phyloP scores from a whole-genome alignment of 2,329 filamentous ascomycete species.

The Lithohypha guttulata region DNA sequence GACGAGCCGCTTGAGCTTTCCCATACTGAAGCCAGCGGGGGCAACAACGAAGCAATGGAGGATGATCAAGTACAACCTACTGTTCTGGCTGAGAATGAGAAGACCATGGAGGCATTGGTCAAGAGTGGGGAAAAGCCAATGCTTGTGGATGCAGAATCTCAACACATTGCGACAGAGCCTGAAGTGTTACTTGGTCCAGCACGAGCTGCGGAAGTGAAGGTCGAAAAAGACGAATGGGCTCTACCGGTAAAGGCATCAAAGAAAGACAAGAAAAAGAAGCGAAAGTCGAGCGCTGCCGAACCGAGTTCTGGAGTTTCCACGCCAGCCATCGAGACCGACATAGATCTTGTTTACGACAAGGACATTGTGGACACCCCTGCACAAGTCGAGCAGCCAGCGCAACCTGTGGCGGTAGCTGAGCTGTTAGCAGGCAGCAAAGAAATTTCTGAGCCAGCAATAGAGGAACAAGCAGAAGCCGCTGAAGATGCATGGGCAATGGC shows the following conservation, averaged over 20 bases:
- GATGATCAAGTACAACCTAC: neutral
- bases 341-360: neutral
- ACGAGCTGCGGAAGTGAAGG: neutral
- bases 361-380: slow-evolving; percentile 3
- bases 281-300: slow-evolving; percentile 1
- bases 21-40: neutral
- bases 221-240: slow-evolving; percentile 13
- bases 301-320: neutral
- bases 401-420: slow-evolving; percentile 1
- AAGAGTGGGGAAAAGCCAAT: no score
- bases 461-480: neutral
- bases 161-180: neutral
- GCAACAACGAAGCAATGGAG: neutral
- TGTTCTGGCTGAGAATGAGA: no score
- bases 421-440: neutral
- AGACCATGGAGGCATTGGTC: no score
- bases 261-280: slow-evolving; percentile 17
- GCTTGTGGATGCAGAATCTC: no score
- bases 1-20: neutral
- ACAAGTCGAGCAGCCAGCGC: neutral
- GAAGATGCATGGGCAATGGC: slow-evolving; percentile 5
- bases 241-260: slow-evolving; percentile 24
- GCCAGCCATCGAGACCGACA: neutral
- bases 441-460: neutral
- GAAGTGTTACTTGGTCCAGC: neutral